Base-by-base conservation (phyloP, 257 asterid species). In the Ehretia macrophylla region DNA sequence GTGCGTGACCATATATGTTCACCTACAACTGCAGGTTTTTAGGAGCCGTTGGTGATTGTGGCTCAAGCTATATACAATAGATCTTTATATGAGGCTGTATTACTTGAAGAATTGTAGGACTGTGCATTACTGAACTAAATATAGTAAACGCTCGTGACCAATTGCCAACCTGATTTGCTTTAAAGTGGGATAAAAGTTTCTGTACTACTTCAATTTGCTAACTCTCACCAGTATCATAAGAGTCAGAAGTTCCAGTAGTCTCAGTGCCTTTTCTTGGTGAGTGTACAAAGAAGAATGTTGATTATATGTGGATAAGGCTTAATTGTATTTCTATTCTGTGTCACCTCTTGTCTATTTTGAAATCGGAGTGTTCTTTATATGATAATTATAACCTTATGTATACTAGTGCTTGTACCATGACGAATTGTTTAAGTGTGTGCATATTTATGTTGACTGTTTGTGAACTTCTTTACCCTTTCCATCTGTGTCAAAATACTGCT, bases 1-100 rank as follows among this genome's bases (percentile, higher is more conserved):
- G 38, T 20, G 57, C 57, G 20, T 52, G 57, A 52, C 57, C 32
- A 52, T 50, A 63, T 72, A 56, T 81, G 76, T 77, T 81, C 80
- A 79, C 68, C 72, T 80, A 58, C 76, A 32, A 75, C 83, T 85
- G 92, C 95, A 88, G 96, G 92, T 78, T 74, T 75, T 75, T 77
- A 83, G 83, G 85, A 71, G 73, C 88, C 66, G 54, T 50, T 60
- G 87, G 74, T 82, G 89, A 72, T 72, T 74, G 77, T 83, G 85
- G 90, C 76, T 68, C 87, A 73, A 81, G 81, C 66, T 61, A 63
- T 73, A 73, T 62, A 47, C 78, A 72, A 60, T 77, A 70, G 61
- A 64, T 77, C 78, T 75, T 72, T 78, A 65, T 79, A 69, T 80
- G 80, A 77, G 67, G 85, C 83, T 76, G 73, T 63, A 65, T 35